These are phyloP conservation scores for Senna tora DNA, from an alignment of 306 rosid species.

Conservation along the genomic window DNA sequence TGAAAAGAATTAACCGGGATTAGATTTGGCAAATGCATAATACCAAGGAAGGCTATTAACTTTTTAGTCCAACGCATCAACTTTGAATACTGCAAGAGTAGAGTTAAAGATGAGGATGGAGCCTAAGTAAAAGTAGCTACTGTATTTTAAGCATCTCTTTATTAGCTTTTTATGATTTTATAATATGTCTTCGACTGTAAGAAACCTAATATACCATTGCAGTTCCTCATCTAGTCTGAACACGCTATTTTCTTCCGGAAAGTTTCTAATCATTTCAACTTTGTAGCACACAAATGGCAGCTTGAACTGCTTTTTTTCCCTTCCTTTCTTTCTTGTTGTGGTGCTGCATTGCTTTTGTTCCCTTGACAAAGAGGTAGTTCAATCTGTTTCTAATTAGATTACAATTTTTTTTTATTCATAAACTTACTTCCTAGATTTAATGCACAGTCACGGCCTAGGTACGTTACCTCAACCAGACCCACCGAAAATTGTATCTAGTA, in stretches of 20 bases:
- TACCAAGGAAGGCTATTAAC: too few relatives aligned
- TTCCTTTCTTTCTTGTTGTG: background rate
- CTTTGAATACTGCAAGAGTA: background rate
- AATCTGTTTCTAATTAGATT: too few relatives aligned
- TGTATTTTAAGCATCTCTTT: conserved; percentile 21
- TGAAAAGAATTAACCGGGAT: conserved; percentile 17
- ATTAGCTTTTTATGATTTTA: conserved; percentile 20
- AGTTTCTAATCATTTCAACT: background rate
- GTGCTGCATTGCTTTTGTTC: background rate
- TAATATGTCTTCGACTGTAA: too few relatives aligned
- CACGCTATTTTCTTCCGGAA: background rate
- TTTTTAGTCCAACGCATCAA: too few relatives aligned
- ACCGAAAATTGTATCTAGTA: too few relatives aligned
- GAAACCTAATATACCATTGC: too few relatives aligned
- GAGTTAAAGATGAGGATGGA: conserved; percentile 38
- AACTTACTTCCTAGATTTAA: too few relatives aligned
- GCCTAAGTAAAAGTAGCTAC: conserved; percentile 16
- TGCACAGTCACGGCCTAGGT: too few relatives aligned
- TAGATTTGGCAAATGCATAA: background rate
- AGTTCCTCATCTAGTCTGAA: conserved; percentile 8
- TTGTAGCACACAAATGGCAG: conserved; percentile 23
- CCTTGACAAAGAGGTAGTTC: too few relatives aligned
- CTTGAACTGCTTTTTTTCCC: background rate
- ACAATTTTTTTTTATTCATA: too few relatives aligned
- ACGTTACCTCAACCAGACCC: too few relatives aligned